Base-by-base conservation (phyloP, 2,329 filamentous ascomycete genomes). In the Fusarium clavum region DNA sequence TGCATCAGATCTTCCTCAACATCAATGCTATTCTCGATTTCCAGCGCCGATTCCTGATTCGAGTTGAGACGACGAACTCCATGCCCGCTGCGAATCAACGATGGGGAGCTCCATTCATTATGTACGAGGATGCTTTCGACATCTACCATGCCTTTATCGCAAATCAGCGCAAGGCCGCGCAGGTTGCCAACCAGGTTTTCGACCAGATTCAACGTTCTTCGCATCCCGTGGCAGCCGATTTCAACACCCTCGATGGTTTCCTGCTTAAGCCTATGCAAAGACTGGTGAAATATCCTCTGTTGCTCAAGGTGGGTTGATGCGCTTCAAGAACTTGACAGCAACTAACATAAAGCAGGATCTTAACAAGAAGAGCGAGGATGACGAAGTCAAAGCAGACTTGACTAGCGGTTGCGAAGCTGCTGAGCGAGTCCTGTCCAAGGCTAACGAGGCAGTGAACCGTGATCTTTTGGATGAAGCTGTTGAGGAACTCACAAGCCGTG, bases 101-200 rank as follows among this genome's bases (percentile, higher is more conserved):
- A 78, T 99, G 96, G 96, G 96, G 96, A n/a, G 86, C 90, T n/a
- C 88, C 97, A 0, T 98, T 98, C 77, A 87, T 92, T 16, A 85
- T 90, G 16, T 94, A 95, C 77, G 93, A 96, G 78, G 93, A 96
- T 63, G 89, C 90, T 0, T 98, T 99, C 79, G 90, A 91, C 67
- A 94, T 97, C 64, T 99, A 99, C 79, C 93, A 97, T 76, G 94
- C 94, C 3, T 99, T 98, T 76, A 98, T 98, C 73, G 94, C 96
- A 34, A 99, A 99, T 77, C 95, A 98, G 82, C 90, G 93, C 72
- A 94, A 94, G 77, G 97, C 95, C 62, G 94, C 95, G 56, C 88
- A 91, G 72, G 88, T 93, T n/a, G 94, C 94, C 16, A 90, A 92
- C 73, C 87, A 91, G 64, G 91, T 95, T 64, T 98, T 97, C 79